Base-by-base conservation (phyloP, 129 eudicot genomes). In the Mikania micrantha region DNA sequence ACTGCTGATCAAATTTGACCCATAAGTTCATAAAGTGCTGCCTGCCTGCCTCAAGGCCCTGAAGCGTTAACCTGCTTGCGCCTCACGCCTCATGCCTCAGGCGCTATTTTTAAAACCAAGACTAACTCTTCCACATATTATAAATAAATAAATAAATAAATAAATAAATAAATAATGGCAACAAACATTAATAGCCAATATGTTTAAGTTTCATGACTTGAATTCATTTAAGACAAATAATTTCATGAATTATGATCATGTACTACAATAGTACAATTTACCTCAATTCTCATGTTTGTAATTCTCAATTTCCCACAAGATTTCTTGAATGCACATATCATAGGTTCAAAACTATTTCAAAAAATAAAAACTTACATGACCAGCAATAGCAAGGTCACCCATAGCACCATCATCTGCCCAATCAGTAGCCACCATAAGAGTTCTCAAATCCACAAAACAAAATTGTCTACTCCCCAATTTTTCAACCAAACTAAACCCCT, bases 401-500 rank as follows among this genome's bases (percentile, higher is more conserved):
- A 92, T 88, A 57, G 90, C 88, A 31, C 17, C 34, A 22, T 74
- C 59, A 76, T 93, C 89, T 38, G 81, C 70, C 98, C 95, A 88
- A 81, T 88, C 98, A 69, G 96, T 82, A n/a, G 98, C 98, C 53
- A 93, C 95, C 98, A 93, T 93, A 63, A 93, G 76, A 75, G 96
- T 93, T 86, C 94, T 92, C 77, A 86, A 60, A 71, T 92, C 95
- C 78, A 92, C 96, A 74, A 92, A 92, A 73, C 79, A 84, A 36
- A 88, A 64, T 11, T 62, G 68, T 48, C 61, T 77, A 17, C 63
- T 76, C 31, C 86, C 84, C 60, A 88, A 60, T 38, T 84, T 74
- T 68, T 58, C 73, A 53, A 84, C 96, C 95, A 88, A 57, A 52
- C 71, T 80, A 52, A 19, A 36, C 40, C 78, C 95, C 10, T 85